Percentiles rank a stretch among this genome's conserved stretches.
Conservation (phyloP, 2,329 filamentous ascomycete genomes). For the Botryotinia calthae region DNA sequence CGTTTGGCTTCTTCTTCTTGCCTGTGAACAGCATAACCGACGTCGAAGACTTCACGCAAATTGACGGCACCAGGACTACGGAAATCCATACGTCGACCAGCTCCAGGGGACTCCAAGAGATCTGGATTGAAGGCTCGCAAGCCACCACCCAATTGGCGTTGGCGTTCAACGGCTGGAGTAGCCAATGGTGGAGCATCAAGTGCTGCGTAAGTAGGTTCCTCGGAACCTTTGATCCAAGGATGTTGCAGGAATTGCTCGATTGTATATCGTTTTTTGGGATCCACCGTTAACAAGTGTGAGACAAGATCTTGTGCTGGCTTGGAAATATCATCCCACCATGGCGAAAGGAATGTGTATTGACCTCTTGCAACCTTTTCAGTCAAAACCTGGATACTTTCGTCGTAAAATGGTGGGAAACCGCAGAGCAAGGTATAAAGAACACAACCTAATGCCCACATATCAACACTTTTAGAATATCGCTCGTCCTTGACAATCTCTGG, state of each 20-base stretch:
- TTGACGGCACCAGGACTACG: slow-evolving; percentile 93
- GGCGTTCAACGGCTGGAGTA: slow-evolving; percentile 54
- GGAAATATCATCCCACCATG: slow-evolving; percentile 99
- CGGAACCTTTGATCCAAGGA: slow-evolving; percentile 80
- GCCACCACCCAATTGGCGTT: slow-evolving; percentile 29
- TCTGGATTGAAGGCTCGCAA: slow-evolving; percentile 55
- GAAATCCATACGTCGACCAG: slow-evolving; percentile 80
- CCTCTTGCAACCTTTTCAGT: slow-evolving; percentile 97
- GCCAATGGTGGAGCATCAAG: slow-evolving; percentile 70
- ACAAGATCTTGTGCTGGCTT: slow-evolving; percentile 92
- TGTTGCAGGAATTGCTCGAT: slow-evolving; percentile 93
- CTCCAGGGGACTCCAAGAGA: slow-evolving; percentile 55
- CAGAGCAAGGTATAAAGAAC: slow-evolving; percentile 96
- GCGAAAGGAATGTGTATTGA: slow-evolving; percentile 95
- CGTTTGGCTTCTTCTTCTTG: slow-evolving; percentile 96
- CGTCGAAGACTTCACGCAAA: slow-evolving; percentile 94
- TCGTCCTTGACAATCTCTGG: slow-evolving; percentile 99
- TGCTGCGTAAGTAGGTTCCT: slow-evolving; percentile 65
- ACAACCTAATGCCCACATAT: slow-evolving; percentile 98
- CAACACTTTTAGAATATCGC: slow-evolving; percentile 95
- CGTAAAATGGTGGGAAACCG: slow-evolving; percentile 97
- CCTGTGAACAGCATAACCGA: slow-evolving; percentile 94
- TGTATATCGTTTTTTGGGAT: slow-evolving; percentile 91
- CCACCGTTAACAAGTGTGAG: slow-evolving; percentile 87
- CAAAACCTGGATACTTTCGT: slow-evolving; percentile 94